phyloP scores from a whole-genome alignment of 2,329 filamentous ascomycete genomes.

The Microcyclospora tardicrescens region DNA sequence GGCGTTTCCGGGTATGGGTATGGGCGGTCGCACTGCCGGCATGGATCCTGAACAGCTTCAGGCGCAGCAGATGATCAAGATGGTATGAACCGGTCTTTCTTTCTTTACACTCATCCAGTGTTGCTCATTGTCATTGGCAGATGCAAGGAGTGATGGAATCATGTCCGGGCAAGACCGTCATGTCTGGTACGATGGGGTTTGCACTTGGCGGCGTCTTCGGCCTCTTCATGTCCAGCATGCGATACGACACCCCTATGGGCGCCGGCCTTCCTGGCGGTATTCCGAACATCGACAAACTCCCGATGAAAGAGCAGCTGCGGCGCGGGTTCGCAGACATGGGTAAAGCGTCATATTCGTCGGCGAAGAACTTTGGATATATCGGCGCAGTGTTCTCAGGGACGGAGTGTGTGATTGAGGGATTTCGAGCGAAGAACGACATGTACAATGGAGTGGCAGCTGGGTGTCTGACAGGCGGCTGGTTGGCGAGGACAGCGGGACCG shows the following conservation, averaged over 20 bases:
- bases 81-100: conserved; percentile 18
- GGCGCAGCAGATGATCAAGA: conserved; percentile 37
- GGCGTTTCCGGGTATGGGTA: conserved; percentile 13
- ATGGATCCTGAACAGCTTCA: conserved; percentile 25
- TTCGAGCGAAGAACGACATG: conserved; percentile 86
- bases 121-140: conserved; percentile 30
- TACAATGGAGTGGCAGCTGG: conserved; percentile 77
- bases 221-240: conserved; percentile 98
- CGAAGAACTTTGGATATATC: conserved; percentile 90
- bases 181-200: conserved; percentile 89
- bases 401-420: conserved; percentile 89
- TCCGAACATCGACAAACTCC: conserved; percentile 46
- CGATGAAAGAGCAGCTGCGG: conserved; percentile 70
- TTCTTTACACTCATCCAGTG: neutral
- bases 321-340: conserved; percentile 94
- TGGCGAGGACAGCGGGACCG: conserved; percentile 77
- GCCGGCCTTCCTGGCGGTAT: conserved; percentile 36
- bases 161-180: conserved; percentile 74
- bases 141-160: conserved; percentile 82
- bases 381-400: conserved; percentile 84
- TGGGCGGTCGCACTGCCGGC: conserved; percentile 8
- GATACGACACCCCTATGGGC: conserved; percentile 85
- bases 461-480: conserved; percentile 77
- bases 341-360: conserved; percentile 62
- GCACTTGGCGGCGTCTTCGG: conserved; percentile 88